Percentiles rank a stretch among this genome's conserved stretches.
Conservation (phyloP, 139 green algal genomes). For the Desmodesmus armatus region DNA sequence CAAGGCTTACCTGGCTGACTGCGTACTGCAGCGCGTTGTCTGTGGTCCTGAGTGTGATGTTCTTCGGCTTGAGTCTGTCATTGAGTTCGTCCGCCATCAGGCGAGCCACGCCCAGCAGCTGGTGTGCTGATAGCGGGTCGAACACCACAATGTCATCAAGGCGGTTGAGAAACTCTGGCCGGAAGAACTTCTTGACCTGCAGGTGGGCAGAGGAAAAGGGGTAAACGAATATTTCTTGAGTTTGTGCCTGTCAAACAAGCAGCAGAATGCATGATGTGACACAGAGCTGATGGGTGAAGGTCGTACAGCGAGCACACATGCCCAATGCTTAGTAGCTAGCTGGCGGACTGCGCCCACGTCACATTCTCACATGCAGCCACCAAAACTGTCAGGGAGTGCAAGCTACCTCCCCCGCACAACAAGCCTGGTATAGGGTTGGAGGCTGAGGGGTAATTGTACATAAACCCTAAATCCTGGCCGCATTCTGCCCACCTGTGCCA, state of each 20-base stretch:
- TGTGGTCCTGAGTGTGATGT: constrained; percentile 68
- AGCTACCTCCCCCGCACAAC: neutral
- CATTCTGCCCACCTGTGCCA: constrained; percentile 34
- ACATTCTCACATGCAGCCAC: no score
- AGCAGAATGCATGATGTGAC: no score
- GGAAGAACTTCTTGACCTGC: constrained; percentile 41
- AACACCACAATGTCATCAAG: constrained; percentile 94
- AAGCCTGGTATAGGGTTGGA: no score
- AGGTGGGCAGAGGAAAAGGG: neutral
- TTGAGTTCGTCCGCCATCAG: constrained; percentile 78
- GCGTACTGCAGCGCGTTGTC: constrained; percentile 72
- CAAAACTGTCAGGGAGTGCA: no score
- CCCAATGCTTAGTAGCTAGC: no score
- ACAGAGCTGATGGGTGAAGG: no score
- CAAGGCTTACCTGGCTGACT: no score
- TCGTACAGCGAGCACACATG: no score
- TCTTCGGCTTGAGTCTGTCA: constrained; percentile 67
- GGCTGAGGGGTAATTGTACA: neutral
- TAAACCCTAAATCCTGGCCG: neutral
- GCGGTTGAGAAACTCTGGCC: constrained; percentile 87
- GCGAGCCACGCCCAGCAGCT: constrained; percentile 82
- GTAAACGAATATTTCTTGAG: no score
- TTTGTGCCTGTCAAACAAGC: no score
- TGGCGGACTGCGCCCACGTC: no score
- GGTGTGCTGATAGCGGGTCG: constrained; percentile 70